Evolutionary conservation across 345 rosid genomes (phyloP).

Genomic region (Trapa bicornis): DNA sequence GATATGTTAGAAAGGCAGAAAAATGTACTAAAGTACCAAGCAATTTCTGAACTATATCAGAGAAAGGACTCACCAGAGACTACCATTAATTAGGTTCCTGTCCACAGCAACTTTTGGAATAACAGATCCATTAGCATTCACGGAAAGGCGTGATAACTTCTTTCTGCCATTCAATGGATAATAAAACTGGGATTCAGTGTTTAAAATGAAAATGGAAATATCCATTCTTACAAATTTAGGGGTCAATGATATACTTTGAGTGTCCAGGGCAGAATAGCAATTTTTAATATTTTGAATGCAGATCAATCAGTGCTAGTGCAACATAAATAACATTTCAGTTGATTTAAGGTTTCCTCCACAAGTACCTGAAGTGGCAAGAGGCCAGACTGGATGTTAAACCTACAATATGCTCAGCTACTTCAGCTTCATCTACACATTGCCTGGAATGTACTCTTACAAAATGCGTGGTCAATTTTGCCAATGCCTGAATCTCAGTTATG

Average conservation of each 20-base stretch:
- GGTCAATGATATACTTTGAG: neutral
- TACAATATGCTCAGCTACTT: slow-evolving; percentile 77
- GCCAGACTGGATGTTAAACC: slow-evolving; percentile 80
- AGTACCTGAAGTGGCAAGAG: slow-evolving; percentile 72
- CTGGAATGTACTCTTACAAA: slow-evolving; percentile 61
- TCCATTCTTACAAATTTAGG: neutral
- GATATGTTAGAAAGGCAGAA: no score
- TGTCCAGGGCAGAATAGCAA: neutral
- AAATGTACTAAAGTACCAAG: no score
- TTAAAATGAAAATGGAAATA: neutral
- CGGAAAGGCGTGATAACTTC: slow-evolving; percentile 55
- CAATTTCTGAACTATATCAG: neutral
- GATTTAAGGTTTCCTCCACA: neutral
- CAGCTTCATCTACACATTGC: slow-evolving; percentile 88
- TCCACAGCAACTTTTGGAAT: slow-evolving; percentile 37
- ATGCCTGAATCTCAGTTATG: slow-evolving; percentile 28
- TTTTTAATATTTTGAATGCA: neutral
- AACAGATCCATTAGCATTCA: slow-evolving; percentile 59
- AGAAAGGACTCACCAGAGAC: slow-evolving; percentile 41
- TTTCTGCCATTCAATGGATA: slow-evolving; percentile 41
- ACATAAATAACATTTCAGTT: neutral
- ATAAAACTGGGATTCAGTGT: neutral
- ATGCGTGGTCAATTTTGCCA: slow-evolving; percentile 68
- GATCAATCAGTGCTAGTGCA: neutral
- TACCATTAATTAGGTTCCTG: slow-evolving; percentile 47